phyloP scores from a whole-genome alignment of 129 eudicot genomes.

The Helianthus tuberosus region DNA sequence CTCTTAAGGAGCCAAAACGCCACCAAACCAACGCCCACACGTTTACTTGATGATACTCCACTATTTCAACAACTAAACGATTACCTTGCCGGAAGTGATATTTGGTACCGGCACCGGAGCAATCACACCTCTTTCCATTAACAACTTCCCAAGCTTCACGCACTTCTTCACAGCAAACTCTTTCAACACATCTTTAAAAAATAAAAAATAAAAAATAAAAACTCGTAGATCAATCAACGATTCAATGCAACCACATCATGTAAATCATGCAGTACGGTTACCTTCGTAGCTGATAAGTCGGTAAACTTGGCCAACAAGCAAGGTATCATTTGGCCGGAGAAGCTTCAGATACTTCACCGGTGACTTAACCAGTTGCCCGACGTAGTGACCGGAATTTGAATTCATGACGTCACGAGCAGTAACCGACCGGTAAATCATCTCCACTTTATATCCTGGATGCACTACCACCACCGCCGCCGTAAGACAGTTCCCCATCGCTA shows the following conservation, averaged over 20 bases:
- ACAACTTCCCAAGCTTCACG: conserved; percentile 62
- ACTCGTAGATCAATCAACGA: not conserved
- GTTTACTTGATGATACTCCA: not conserved
- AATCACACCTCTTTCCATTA: conserved; percentile 59
- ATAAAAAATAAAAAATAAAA: not conserved
- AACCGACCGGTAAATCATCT: conserved; percentile 65
- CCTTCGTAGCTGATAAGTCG: conserved; percentile 81
- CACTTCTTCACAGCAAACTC: conserved; percentile 75
- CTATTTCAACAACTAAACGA: not conserved
- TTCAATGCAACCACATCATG: too few species aligned
- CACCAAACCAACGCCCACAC: too few species aligned
- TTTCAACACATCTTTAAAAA: conserved; percentile 50
- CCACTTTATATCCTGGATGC: conserved; percentile 62
- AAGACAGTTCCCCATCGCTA: conserved; percentile 83
- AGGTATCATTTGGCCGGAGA: conserved; percentile 63
- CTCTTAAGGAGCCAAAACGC: too few species aligned
- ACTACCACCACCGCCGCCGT: conserved; percentile 62
- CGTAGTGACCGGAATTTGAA: conserved; percentile 71
- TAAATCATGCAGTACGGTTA: not conserved
- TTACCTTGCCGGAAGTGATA: conserved; percentile 42
- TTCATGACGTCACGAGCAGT: conserved; percentile 72
- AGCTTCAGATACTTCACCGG: conserved; percentile 66
- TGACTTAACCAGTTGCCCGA: conserved; percentile 59
- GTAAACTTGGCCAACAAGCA: conserved; percentile 81
- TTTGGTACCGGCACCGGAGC: conserved; percentile 11